Evolutionary conservation across 2,329 filamentous ascomycete species (phyloP).

Genomic region (Botrytis galanthina): DNA sequence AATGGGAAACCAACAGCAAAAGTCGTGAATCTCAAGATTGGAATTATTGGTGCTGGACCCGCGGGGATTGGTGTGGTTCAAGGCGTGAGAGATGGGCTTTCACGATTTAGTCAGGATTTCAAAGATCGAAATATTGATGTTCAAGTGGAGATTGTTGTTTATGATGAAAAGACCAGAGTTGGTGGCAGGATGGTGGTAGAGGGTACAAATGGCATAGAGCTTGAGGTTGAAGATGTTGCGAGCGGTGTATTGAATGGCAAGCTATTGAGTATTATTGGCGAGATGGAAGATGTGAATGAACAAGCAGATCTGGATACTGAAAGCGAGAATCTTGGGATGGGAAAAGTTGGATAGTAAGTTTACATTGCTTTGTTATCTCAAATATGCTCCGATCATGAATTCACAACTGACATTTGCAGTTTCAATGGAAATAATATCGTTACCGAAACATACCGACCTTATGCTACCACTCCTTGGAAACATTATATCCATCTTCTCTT

Average conservation of each 20-base stretch:
- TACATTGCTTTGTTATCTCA: not conserved
- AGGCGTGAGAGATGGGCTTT: not conserved
- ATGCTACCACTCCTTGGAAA: not conserved
- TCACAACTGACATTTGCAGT: not conserved
- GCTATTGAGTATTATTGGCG: not conserved
- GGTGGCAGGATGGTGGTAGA: constrained; percentile 15
- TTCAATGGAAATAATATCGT: not conserved
- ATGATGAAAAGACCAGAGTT: constrained; percentile 6
- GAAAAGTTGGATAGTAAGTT: constrained; percentile 8
- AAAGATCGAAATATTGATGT: not conserved
- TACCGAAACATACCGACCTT: constrained; percentile 4
- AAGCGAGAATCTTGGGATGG: not conserved
- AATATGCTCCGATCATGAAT: not conserved
- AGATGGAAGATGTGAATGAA: not conserved
- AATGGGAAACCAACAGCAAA: not conserved
- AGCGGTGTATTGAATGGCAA: not conserved
- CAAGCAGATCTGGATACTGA: not conserved
- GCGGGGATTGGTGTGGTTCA: constrained; percentile 3
- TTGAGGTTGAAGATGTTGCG: constrained; percentile 17
- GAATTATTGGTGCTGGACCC: constrained; percentile 8
- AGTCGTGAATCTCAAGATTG: not conserved
- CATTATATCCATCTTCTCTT: not conserved
- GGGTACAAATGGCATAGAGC: not conserved
- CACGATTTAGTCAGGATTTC: not conserved
- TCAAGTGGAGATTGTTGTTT: constrained; percentile 4